A percentile compares a stretch with the other conserved stretches of the same genome.
phyloP scores from a whole-genome alignment of 257 asterid species.

The Gentiana macrophylla region DNA sequence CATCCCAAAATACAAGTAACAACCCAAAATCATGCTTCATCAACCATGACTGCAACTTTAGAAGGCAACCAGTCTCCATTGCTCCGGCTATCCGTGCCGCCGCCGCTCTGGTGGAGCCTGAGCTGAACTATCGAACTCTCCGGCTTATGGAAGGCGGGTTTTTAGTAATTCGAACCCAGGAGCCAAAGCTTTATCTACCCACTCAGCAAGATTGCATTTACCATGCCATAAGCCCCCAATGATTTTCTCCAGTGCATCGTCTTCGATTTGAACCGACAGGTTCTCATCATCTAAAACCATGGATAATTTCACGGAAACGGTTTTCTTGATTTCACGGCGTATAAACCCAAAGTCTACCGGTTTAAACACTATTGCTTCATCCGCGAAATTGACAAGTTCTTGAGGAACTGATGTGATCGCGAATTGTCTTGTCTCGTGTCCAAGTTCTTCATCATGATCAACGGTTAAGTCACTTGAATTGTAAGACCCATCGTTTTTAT shows the following conservation, averaged over 20 bases:
- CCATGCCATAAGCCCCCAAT: constrained; percentile 74
- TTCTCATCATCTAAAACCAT: constrained; percentile 33
- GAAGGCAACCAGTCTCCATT: constrained; percentile 61
- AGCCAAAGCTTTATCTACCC: constrained; percentile 50
- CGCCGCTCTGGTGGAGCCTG: constrained; percentile 35
- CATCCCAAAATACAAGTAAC: constrained; percentile 7
- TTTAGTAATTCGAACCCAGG: constrained; percentile 53
- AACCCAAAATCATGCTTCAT: constrained; percentile 10
- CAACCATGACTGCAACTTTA: constrained; percentile 34
- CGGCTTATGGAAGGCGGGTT: constrained; percentile 14
- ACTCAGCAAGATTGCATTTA: constrained; percentile 40
- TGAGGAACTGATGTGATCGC: constrained; percentile 57
- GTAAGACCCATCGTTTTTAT: constrained; percentile 54
- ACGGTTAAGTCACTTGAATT: constrained; percentile 72
- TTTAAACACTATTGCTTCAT: constrained; percentile 66
- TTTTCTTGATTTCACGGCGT: constrained; percentile 66
- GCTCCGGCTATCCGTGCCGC: constrained; percentile 19
- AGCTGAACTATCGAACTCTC: constrained; percentile 32
- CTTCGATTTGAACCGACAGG: constrained; percentile 43
- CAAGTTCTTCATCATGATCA: constrained; percentile 60
- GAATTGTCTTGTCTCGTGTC: constrained; percentile 28
- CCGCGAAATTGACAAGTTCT: constrained; percentile 48
- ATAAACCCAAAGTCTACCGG: constrained; percentile 50
- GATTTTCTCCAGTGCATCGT: constrained; percentile 55
- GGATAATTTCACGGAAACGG: constrained; percentile 46